These are phyloP conservation scores for Licmophora abbreviata DNA, from an alignment of 108 stramenopile species.

Conservation along the genomic window DNA sequence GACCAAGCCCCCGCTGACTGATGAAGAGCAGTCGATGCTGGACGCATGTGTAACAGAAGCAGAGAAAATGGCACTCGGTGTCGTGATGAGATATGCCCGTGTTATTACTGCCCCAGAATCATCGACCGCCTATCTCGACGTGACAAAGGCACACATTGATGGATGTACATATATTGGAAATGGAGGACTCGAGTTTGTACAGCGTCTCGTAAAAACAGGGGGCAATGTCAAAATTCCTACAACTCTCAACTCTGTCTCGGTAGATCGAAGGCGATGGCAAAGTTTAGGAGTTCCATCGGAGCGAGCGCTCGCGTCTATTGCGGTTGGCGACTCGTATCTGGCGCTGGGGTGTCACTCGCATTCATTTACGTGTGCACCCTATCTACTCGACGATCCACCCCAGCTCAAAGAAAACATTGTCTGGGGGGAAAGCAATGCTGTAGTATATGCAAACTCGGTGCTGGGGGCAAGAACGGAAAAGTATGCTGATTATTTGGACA, in stretches of 20 bases:
- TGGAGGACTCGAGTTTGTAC: conserved; percentile 58
- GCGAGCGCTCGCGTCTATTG: conserved; percentile 34
- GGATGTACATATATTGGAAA: conserved; percentile 80
- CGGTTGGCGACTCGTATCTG: conserved; percentile 65
- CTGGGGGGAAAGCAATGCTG: conserved; percentile 84
- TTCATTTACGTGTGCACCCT: conserved; percentile 83
- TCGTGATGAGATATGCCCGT: conserved; percentile 44
- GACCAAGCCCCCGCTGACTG: conserved; percentile 4
- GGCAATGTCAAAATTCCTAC: conserved; percentile 65
- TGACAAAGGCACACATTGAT: conserved; percentile 65
- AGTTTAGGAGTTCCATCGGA: conserved; percentile 41
- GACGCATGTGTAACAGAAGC: conserved; percentile 17
- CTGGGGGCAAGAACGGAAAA: conserved; percentile 78
- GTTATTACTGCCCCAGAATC: conserved; percentile 19
- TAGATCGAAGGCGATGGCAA: conserved; percentile 61
- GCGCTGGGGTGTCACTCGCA: conserved; percentile 45
- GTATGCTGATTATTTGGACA: conserved; percentile 84
- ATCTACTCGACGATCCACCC: conserved; percentile 37
- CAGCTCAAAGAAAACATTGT: conserved; percentile 39
- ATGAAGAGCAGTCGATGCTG: conserved; percentile 33
- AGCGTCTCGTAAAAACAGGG: conserved; percentile 45
- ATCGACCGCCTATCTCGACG: conserved; percentile 25
- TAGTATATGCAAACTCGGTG: conserved; percentile 72
- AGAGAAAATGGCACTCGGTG: conserved; percentile 35
- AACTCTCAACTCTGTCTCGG: conserved; percentile 68